Evolutionary conservation across 129 eudicot species (phyloP), one percentile per base, ranked within the genome.

Genomic region (Tagetes erecta): DNA sequence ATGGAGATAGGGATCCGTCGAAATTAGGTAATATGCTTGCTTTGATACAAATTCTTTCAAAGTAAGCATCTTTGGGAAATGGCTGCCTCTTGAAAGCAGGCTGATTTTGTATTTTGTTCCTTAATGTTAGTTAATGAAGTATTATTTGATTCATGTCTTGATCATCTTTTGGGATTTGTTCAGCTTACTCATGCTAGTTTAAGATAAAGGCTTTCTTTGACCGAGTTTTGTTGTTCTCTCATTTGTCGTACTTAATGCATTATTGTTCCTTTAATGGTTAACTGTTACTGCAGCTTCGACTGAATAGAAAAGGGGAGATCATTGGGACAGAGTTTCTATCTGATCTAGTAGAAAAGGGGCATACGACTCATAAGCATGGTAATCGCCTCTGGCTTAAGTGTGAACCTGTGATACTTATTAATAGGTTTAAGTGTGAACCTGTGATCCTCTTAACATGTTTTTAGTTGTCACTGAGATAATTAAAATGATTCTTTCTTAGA

Each of bases 341-440:
- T 3, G 98, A 94, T 81, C 87, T 94, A 31, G 97, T 94, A 70
- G 98, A 94, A 80, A 90, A 94, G 84, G 98, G 77, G 58, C 87
- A 88, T 80, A 77, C 85, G 27, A 27, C 84, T 69, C 97, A 87
- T 82, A 83, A 78, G 45, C 97, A 94, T 75, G 97, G 96, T 90
- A 84, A 75, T 44, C 3, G 20, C 64, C 64, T 72, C 49, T 70
- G 35, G 59, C 20, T 58, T 33, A 31, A 58, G 40, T 33, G 11
- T 58, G 9, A 33, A 58, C 34, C 65, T 31, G 14, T 34, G 14
- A 33, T 33, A 39, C 14, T 58, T 58, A 2, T 58, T 33, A 2
- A 20, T 55, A 58, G 1, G 2, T 6, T 50, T 65, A 30, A 58
- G 40, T 33, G 11, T 58, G 9, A 33, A 58, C 34, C 65, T 31